Evolutionary conservation across 2,329 filamentous ascomycete genomes (phyloP).

Genomic region (Cladobotryum protrusum): DNA sequence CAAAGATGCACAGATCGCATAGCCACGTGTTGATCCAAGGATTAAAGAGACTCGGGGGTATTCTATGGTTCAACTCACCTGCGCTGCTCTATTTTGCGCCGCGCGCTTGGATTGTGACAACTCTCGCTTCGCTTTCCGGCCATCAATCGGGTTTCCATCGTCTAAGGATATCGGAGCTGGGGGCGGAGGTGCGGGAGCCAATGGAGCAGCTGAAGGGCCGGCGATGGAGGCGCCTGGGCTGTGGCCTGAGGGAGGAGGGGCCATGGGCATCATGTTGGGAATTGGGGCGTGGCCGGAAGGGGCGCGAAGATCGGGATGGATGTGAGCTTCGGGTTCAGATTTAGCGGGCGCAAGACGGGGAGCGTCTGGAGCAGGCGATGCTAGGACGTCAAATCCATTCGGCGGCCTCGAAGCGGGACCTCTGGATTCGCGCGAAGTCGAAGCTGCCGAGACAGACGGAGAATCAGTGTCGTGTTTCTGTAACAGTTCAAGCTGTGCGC

Average conservation of each 20-base stretch:
- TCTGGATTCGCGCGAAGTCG: constrained; percentile 24
- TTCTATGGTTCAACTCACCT: constrained; percentile 56
- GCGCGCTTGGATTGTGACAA: constrained; percentile 93
- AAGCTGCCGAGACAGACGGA: constrained; percentile 23
- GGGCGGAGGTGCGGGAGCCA: constrained; percentile 27
- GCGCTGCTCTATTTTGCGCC: constrained; percentile 91
- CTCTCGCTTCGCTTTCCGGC: constrained; percentile 79
- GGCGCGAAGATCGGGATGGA: constrained; percentile 43
- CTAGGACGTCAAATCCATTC: constrained; percentile 42
- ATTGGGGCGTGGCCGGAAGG: constrained; percentile 21
- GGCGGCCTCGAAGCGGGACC: constrained; percentile 26
- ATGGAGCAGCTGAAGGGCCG: constrained; percentile 20
- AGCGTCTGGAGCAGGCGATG: constrained; percentile 29
- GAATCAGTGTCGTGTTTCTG: constrained; percentile 33
- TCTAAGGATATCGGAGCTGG: constrained; percentile 21
- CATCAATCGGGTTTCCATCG: constrained; percentile 34
- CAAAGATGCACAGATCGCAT: too few relatives aligned
- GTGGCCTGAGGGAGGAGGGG: constrained; percentile 25
- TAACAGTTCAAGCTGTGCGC: constrained; percentile 39
- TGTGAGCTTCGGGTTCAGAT: constrained; percentile 38
- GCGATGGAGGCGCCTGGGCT: constrained; percentile 23
- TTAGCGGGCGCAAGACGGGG: constrained; percentile 28
- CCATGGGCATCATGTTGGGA: constrained; percentile 34
- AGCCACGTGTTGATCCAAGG: neutral
- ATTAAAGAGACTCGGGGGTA: neutral